Base-by-base conservation (phyloP, 495 filamentous ascomycete genomes). In the Aspergillus funiculosus region DNA sequence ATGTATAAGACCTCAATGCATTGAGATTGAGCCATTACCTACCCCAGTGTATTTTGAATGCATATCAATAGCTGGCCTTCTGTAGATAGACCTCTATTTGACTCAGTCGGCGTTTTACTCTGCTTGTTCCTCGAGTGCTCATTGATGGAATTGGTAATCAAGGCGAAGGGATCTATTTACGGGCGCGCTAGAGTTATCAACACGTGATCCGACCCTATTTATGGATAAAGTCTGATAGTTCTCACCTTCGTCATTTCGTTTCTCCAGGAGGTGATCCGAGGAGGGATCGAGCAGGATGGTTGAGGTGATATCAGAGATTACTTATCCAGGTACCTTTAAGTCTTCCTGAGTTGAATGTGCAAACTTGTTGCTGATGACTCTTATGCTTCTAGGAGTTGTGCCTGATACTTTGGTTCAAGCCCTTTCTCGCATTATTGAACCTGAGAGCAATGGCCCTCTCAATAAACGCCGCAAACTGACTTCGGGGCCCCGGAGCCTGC, bases 391-490 rank as follows among this genome's bases (percentile, higher is more conserved):
- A 71, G 67, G 49, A 18, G 20, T 45, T n/a, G 48, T 58, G 15
- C 58, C 61, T 17, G 24, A 46, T 48, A 50, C 52, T 37, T 38
- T 71, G 25, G 53, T 48, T 40, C 34, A 53, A 37, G 51, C 56
- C 32, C 48, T 67, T 36, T 40, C 48, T 40, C 53, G 53, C 39
- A 46, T 1, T 22, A 46, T 46, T 14, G 38, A 39, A 19, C 25
- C 28, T 2, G 48, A 57, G 19, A 25, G 18, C 21, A 43, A 62
- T 37, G 50, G 39, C 6, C 61, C 35, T 46, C 56, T 52, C 7
- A 54, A 27, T 18, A 73, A 73, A 53, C 67, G 69, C 31, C 67
- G 63, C 48, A 73, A 68, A 46, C 19, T 62, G 25, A 6, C 56
- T 29, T 34, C 52, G 15, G 43, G 36, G 3, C 21, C 44, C n/a